Base-by-base conservation (phyloP, 1,139 yeast species). In the Trichomonascaceae sp. region DNA sequence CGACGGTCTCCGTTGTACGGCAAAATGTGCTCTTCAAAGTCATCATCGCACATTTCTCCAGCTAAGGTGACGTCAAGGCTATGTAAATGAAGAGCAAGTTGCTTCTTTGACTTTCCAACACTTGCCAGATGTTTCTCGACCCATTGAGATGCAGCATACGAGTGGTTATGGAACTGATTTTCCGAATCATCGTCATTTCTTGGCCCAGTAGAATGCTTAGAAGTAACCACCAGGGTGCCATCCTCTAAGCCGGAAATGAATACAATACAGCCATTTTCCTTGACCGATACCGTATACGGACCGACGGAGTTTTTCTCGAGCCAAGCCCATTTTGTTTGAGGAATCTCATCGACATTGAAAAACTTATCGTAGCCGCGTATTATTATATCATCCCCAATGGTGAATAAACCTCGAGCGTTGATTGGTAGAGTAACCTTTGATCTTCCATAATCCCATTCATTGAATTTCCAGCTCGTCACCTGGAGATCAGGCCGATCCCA, bases 301-400 rank as follows among this genome's bases (percentile, higher is more conserved):
- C 96, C 97, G 1, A 45, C 36, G 0, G 95, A 85, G 20, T 75
- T 65, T 1, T 62, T 55, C 41, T 67, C 63, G 24, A 91, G 68
- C 60, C 66, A 65, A 0, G 70, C 72, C 74, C 82, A 76, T 53
- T 73, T 76, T 0, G 96, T 85, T 2, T 63, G 62, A 0, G 72
- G 62, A 1, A 79, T 76, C 66, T 95, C 99, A 55, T 76, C 80
- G 10, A 89, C 75, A 65, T 87, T 91, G 78, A 90, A 95, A 68
- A 95, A 95, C 71, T 95, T 95, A 70, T 95, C 95, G 67, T 95
- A 95, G 0, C 99, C 99, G 61, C 99, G 74, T 1, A 85, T 84
- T 1, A 82, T 83, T 22, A 95, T 85, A 58, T 51, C 66, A 44
- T 78, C 75, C 17, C 73, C 69, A 2, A 67, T 57, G 0, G 95